Percentiles rank a stretch among this genome's conserved stretches.
phyloP scores from a whole-genome alignment of 2,329 filamentous ascomycete species.

The Diaporthe sp. region DNA sequence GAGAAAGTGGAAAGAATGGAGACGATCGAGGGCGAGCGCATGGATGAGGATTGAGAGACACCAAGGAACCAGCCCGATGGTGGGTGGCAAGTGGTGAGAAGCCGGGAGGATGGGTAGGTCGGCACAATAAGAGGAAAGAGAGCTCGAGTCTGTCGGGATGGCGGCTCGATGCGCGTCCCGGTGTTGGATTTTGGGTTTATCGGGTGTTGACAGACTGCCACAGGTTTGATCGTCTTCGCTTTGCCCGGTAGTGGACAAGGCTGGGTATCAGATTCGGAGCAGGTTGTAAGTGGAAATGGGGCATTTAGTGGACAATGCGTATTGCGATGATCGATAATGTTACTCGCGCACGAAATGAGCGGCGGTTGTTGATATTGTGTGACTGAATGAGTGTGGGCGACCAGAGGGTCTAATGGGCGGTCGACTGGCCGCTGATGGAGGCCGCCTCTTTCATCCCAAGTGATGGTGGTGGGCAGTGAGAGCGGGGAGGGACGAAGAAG shows the following conservation, averaged over 20 bases:
- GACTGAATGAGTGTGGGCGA: slow-evolving; percentile 6
- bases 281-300: slow-evolving; percentile 17
- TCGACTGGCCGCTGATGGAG: slow-evolving; percentile 18
- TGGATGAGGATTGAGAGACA: not conserved
- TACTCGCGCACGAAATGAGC: slow-evolving; percentile 21
- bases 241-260: slow-evolving; percentile 30
- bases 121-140: not conserved
- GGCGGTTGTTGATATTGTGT: slow-evolving; percentile 14
- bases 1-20: not conserved
- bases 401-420: not conserved
- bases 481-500: not conserved
- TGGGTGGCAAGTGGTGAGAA: not conserved
- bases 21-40: not conserved
- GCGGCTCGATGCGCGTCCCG: not conserved
- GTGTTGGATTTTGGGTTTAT: slow-evolving; percentile 8
- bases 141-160: not conserved
- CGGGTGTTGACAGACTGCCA: not conserved
- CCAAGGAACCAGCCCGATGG: slow-evolving; percentile 20
- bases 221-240: slow-evolving; percentile 34
- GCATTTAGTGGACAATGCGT: slow-evolving; percentile 30
- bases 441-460: slow-evolving; percentile 28
- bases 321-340: slow-evolving; percentile 26
- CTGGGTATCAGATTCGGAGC: slow-evolving; percentile 22
- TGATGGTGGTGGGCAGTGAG: not conserved
- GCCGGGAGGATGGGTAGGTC: not conserved